phyloP scores from a whole-genome alignment of 73 alveolate genomes.

The Paramecium sexaurelia region DNA sequence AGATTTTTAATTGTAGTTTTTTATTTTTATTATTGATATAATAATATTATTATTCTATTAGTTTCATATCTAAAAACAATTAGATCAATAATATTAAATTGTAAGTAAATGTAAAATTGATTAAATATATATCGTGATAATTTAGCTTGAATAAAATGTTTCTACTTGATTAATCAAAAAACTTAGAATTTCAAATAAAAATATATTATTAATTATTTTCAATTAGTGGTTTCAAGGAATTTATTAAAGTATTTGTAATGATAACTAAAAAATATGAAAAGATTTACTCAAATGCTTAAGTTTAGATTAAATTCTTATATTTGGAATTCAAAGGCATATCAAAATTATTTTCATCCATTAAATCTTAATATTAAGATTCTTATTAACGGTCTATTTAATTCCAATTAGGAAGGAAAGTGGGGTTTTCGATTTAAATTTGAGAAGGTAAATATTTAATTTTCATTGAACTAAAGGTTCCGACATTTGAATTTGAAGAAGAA shows the following conservation, averaged over 20 bases:
- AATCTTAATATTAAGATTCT: slow-evolving; percentile 3
- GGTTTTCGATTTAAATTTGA: background rate
- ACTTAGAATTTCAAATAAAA: background rate
- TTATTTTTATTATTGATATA: no score
- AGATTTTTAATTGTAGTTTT: no score
- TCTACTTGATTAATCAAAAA: no score
- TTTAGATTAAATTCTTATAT: background rate
- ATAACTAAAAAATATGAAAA: background rate
- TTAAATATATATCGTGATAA: no score
- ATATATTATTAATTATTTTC: background rate
- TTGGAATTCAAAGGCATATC: background rate
- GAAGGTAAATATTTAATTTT: background rate
- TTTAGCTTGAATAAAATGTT: no score
- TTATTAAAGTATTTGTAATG: background rate
- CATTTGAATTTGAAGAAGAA: background rate
- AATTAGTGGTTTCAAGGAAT: slow-evolving; percentile 28
- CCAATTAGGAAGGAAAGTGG: background rate
- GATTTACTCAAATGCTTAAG: background rate
- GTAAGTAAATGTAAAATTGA: no score
- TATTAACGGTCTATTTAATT: background rate
- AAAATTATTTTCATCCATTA: background rate
- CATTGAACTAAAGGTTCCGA: slow-evolving; percentile 1
- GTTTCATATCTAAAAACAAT: no score
- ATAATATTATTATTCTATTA: no score
- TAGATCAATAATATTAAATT: no score